Evolutionary conservation across 768 basidiomycete species (phyloP).

Genomic region (Hericium coralloides): DNA sequence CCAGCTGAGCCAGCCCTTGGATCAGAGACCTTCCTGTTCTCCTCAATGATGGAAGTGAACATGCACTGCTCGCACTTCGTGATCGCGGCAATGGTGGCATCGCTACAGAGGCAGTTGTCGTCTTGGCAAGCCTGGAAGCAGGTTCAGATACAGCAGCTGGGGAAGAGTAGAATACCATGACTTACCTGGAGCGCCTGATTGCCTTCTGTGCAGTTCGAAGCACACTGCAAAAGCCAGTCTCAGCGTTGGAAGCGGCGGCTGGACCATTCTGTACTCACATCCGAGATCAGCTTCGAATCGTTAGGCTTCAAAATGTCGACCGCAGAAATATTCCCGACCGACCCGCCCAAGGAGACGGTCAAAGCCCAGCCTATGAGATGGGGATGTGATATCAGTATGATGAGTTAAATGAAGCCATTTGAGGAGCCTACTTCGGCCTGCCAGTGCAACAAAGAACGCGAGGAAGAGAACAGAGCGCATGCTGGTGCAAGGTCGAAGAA

Average conservation of each 20-base stretch:
- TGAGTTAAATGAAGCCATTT: neutral
- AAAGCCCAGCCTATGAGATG: slow-evolving; percentile 32
- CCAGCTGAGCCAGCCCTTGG: slow-evolving; percentile 48
- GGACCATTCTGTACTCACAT: slow-evolving; percentile 16
- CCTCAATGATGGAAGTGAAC: slow-evolving; percentile 43
- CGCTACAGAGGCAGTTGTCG: slow-evolving; percentile 46
- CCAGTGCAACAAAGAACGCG: slow-evolving; percentile 35
- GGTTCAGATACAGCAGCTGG: neutral
- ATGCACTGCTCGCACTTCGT: slow-evolving; percentile 59
- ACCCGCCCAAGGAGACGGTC: slow-evolving; percentile 36
- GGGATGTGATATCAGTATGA: slow-evolving; percentile 3
- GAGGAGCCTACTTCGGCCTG: slow-evolving; percentile 45
- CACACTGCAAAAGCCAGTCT: slow-evolving; percentile 17
- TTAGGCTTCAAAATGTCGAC: slow-evolving; percentile 36
- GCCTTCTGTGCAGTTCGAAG: slow-evolving; percentile 19
- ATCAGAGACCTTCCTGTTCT: slow-evolving; percentile 41
- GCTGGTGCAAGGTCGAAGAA: neutral
- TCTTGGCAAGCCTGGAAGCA: slow-evolving; percentile 31
- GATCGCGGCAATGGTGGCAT: slow-evolving; percentile 31
- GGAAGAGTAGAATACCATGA: neutral
- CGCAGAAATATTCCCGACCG: slow-evolving; percentile 28
- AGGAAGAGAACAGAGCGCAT: slow-evolving; percentile 22
- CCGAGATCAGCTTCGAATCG: slow-evolving; percentile 20
- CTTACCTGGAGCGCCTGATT: slow-evolving; percentile 20
- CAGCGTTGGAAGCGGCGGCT: no score